Conservation (phyloP, 202 grass and related monocot species). For the Cymbopogon flexuosus region DNA sequence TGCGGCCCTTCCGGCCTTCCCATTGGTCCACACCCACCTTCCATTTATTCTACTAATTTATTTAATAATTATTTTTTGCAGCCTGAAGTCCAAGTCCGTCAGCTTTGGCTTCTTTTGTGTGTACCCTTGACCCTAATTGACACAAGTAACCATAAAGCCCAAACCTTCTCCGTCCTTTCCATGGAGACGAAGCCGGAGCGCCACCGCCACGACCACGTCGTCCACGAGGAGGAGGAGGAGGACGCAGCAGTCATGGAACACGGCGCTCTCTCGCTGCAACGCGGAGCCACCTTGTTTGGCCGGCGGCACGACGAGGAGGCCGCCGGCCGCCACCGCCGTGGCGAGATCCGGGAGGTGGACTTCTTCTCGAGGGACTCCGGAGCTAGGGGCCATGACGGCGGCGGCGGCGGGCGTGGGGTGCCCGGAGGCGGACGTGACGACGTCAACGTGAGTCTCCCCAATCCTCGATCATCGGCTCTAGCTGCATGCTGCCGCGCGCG, state of each 20-base stretch:
- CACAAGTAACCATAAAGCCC: conserved; percentile 36
- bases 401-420: neutral
- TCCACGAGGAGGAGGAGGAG: neutral
- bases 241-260: conserved; percentile 7
- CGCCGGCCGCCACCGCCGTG: neutral
- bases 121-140: conserved; percentile 36
- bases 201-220: neutral
- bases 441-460: conserved; percentile 27
- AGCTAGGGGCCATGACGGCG: neutral
- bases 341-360: conserved; percentile 52
- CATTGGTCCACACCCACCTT: conserved; percentile 32
- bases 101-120: conserved; percentile 34
- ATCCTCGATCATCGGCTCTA: neutral
- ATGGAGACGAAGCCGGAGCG: conserved; percentile 33
- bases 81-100: conserved; percentile 33
- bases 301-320: neutral
- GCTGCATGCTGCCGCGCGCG: neutral
- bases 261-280: conserved; percentile 8
- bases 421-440: neutral
- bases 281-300: neutral
- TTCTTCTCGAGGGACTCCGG: conserved; percentile 41
- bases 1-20: neutral
- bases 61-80: neutral
- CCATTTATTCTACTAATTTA: neutral
- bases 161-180: conserved; percentile 14